These are phyloP conservation scores for Mycena sp. DNA, from an alignment of 1,284 basidiomycete genomes.

Conservation along the genomic window DNA sequence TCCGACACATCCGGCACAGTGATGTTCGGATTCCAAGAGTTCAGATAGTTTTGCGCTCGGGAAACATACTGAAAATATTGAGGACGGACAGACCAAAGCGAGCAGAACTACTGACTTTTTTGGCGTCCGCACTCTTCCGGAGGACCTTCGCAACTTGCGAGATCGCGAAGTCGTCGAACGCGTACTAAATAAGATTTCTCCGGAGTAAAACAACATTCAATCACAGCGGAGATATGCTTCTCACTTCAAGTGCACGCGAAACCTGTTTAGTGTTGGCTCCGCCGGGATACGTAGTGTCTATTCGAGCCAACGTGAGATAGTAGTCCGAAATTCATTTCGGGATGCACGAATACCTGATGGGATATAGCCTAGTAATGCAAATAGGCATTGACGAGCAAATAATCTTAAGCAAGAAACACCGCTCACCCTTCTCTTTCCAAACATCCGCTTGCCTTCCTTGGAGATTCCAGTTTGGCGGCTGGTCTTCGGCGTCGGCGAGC, in stretches of 20 bases:
- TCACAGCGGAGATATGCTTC: conserved; percentile 4
- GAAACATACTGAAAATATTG: conserved; percentile 53
- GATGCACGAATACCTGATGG: conserved; percentile 14
- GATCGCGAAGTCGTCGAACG: conserved; percentile 71
- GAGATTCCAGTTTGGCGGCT: conserved; percentile 69
- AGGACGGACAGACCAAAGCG: not conserved
- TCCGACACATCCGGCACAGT: conserved; percentile 56
- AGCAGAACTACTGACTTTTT: conserved; percentile 49
- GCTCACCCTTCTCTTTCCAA: conserved; percentile 61
- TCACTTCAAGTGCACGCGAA: conserved; percentile 66
- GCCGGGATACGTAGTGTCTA: conserved; percentile 61
- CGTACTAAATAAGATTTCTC: conserved; percentile 52
- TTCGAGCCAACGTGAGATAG: conserved; percentile 4
- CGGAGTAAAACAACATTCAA: conserved; percentile 1
- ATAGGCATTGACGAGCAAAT: not conserved
- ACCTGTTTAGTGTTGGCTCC: conserved; percentile 70
- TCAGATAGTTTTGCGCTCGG: conserved; percentile 65
- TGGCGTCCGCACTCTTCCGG: conserved; percentile 55
- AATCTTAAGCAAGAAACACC: not conserved
- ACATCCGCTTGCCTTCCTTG: conserved; percentile 67
- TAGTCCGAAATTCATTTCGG: not conserved
- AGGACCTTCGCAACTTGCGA: conserved; percentile 68
- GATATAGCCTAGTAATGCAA: conserved; percentile 18
- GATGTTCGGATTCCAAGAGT: conserved; percentile 67
- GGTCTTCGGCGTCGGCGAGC: conserved; percentile 66